Conservation (phyloP, 2,329 filamentous ascomycete genomes). For the Cyphellophora europaea region DNA sequence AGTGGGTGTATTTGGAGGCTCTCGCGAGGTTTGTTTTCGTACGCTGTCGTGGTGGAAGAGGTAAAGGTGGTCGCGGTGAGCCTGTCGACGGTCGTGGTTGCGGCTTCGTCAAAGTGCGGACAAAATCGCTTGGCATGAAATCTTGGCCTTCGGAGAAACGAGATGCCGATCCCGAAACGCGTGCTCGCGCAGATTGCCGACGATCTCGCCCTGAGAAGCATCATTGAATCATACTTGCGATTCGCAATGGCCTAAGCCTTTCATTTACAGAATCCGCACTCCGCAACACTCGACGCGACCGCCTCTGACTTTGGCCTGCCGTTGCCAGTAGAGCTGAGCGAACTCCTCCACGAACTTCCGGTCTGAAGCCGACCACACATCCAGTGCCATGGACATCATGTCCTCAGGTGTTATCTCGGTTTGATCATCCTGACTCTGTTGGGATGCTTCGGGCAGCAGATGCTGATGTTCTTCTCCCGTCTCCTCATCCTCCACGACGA, state of each 20-base stretch:
- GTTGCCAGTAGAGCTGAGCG: conserved; percentile 36
- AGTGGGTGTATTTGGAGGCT: conserved; percentile 25
- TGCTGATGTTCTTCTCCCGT: conserved; percentile 17
- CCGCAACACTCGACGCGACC: conserved; percentile 38
- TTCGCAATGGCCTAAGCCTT: too few species aligned
- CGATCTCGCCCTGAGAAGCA: too few species aligned
- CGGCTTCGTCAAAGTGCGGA: too few species aligned
- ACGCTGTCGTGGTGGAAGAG: too few species aligned
- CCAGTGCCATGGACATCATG: conserved; percentile 39
- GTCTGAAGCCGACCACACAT: conserved; percentile 39
- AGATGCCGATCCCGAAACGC: too few species aligned
- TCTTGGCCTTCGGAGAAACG: too few species aligned
- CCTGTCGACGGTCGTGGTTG: too few species aligned
- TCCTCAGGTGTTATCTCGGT: conserved; percentile 33
- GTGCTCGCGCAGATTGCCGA: too few species aligned
- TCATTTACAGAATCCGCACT: conserved; percentile 30
- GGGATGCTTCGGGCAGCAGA: conserved; percentile 13
- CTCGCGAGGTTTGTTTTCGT: background rate
- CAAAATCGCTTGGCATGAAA: too few species aligned
- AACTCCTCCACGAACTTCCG: conserved; percentile 36
- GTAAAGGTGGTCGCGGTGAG: too few species aligned
- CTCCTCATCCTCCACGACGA: conserved; percentile 17
- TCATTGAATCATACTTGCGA: too few species aligned
- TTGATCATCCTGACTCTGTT: conserved; percentile 16
- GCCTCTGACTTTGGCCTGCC: conserved; percentile 32